These are phyloP conservation scores for Sisymbrium irio DNA, from an alignment of 345 rosid genomes.

Conservation along the genomic window DNA sequence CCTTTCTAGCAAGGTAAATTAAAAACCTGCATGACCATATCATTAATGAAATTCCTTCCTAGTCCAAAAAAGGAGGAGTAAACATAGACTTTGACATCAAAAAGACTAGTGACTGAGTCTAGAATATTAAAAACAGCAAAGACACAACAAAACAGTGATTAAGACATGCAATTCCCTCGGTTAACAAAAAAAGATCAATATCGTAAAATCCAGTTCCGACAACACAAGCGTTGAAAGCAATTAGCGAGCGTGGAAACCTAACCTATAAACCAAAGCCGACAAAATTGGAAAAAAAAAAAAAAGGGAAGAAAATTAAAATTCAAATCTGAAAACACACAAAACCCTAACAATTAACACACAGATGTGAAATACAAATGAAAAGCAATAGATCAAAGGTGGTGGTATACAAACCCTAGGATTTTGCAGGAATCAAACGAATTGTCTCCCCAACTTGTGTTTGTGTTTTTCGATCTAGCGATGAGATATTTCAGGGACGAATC, in stretches of 20 bases:
- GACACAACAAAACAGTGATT: neutral
- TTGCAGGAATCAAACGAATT: conserved; percentile 15
- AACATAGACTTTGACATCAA: too few species aligned
- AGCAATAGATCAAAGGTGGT: conserved; percentile 13
- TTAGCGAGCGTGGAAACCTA: neutral
- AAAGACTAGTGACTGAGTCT: too few species aligned
- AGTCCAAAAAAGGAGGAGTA: too few species aligned
- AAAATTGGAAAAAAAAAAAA: neutral
- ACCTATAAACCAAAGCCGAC: neutral
- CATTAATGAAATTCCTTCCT: too few species aligned
- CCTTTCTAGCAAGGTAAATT: neutral
- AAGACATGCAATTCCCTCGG: conserved; percentile 3
- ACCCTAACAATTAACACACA: conserved; percentile 17
- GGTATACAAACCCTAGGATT: conserved; percentile 30
- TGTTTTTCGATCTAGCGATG: neutral
- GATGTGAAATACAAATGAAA: neutral
- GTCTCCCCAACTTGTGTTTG: neutral
- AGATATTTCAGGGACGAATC: neutral
- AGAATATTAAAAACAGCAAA: too few species aligned
- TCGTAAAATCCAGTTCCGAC: neutral
- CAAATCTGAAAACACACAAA: conserved; percentile 17
- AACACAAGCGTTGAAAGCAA: neutral
- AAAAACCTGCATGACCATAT: too few species aligned
- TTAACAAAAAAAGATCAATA: neutral
- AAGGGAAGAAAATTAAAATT: too few species aligned